A percentile compares a stretch with the other conserved stretches of the same genome.
Conservation (phyloP, 257 asterid species). For the Forsythia viridissima region DNA sequence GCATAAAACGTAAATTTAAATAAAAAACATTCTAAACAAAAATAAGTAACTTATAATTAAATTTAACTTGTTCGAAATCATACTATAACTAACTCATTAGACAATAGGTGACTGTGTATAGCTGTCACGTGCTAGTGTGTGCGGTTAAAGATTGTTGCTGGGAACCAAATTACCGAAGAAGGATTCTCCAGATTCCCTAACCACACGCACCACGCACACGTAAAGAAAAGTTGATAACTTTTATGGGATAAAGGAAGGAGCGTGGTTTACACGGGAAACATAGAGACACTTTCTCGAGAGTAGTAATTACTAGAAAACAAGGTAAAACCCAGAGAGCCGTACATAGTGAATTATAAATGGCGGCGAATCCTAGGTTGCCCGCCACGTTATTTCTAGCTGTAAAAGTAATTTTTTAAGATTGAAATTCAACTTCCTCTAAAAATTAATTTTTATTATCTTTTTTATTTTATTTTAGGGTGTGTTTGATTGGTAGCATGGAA, state of each 20-base stretch:
- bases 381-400: slow-evolving; percentile 77
- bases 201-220: slow-evolving; percentile 29
- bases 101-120: slow-evolving; percentile 14
- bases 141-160: slow-evolving; percentile 36
- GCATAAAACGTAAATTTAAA: too few species aligned
- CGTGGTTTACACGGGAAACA: slow-evolving; percentile 19
- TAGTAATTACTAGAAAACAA: slow-evolving; percentile 40
- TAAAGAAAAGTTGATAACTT: neutral
- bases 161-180: slow-evolving; percentile 24
- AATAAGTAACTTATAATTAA: too few species aligned
- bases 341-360: slow-evolving; percentile 50
- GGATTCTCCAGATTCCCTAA: neutral
- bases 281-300: slow-evolving; percentile 30
- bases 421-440: neutral
- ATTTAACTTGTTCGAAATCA: neutral
- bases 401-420: slow-evolving; percentile 15
- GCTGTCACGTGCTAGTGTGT: slow-evolving; percentile 35
- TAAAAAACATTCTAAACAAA: too few species aligned
- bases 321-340: slow-evolving; percentile 61
- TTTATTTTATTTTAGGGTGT: too few species aligned
- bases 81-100: slow-evolving; percentile 34
- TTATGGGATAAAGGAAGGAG: neutral
- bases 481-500: too few species aligned
- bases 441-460: neutral
- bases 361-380: slow-evolving; percentile 66